Evolutionary conservation across 2,329 filamentous ascomycete genomes (phyloP).

Genomic region (Hymenotorrendiella dingleyae): DNA sequence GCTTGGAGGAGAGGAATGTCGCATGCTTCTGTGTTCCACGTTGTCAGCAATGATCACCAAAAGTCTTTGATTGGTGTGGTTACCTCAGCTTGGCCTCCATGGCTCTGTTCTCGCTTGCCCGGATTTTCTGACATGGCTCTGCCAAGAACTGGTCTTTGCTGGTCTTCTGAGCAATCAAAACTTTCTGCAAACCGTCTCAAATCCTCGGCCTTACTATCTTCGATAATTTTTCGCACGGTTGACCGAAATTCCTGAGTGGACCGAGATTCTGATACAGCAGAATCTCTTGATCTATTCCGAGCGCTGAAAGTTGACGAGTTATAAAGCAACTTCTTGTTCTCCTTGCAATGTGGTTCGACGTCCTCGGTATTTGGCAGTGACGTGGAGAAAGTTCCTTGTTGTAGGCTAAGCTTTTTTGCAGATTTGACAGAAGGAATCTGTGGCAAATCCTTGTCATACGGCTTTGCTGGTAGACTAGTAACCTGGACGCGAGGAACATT

Average conservation of each 20-base stretch:
- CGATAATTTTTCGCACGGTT: slow-evolving; percentile 4
- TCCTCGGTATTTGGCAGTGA: neutral
- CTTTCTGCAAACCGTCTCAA: neutral
- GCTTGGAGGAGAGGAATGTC: neutral
- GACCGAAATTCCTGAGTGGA: slow-evolving; percentile 5
- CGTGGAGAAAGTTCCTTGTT: neutral
- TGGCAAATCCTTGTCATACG: slow-evolving; percentile 1
- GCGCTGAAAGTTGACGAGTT: neutral
- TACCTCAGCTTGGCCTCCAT: no score
- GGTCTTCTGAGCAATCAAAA: neutral
- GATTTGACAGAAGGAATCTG: neutral
- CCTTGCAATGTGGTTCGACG: neutral
- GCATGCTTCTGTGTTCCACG: neutral
- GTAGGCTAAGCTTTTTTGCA: neutral
- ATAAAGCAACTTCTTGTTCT: neutral
- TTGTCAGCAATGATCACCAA: neutral
- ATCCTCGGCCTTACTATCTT: slow-evolving; percentile 5
- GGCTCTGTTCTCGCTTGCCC: neutral
- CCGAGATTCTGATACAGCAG: neutral
- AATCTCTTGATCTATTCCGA: neutral
- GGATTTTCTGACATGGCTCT: slow-evolving; percentile 1
- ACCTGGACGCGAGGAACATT: slow-evolving; percentile 2
- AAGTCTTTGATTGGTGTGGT: neutral
- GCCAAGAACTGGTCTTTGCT: neutral
- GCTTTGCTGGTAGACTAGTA: slow-evolving; percentile 1